Evolutionary conservation across 768 basidiomycete genomes (phyloP).

Genomic region (Tulasnella sp.): DNA sequence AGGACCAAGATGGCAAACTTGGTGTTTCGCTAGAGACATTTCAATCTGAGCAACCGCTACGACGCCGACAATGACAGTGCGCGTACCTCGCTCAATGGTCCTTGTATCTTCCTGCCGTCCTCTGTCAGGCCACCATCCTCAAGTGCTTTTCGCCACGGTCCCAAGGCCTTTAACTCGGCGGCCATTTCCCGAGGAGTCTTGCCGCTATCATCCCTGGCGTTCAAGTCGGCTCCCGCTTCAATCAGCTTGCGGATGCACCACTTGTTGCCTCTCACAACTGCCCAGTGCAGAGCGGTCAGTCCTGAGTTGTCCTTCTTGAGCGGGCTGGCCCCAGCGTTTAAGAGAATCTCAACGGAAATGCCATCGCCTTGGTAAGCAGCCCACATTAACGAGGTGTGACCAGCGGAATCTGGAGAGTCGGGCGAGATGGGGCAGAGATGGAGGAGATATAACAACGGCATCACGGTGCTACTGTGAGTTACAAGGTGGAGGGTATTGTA

Average conservation of each 20-base stretch:
- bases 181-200: conserved; percentile 95
- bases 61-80: conserved; percentile 10
- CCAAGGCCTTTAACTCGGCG: conserved; percentile 82
- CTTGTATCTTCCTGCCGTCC: conserved; percentile 61
- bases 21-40: conserved; percentile 61
- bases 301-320: conserved; percentile 75
- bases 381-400: conserved; percentile 97
- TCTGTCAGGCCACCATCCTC: conserved; percentile 83
- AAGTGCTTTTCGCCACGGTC: conserved; percentile 83
- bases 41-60: neutral
- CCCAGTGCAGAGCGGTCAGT: conserved; percentile 92
- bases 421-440: conserved; percentile 85
- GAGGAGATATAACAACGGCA: conserved; percentile 87
- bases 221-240: conserved; percentile 80
- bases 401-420: conserved; percentile 84
- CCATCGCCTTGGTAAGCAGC: conserved; percentile 98
- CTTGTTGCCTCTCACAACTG: conserved; percentile 91
- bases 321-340: conserved; percentile 81
- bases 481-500: conserved; percentile 96
- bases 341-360: conserved; percentile 83
- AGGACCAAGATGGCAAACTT: conserved; percentile 73
- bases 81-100: conserved; percentile 67
- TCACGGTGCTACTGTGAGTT: conserved; percentile 89
- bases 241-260: conserved; percentile 75
- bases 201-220: conserved; percentile 73